Evolutionary conservation across 1,284 basidiomycete genomes (phyloP).

Genomic region (Peniophora sp.): DNA sequence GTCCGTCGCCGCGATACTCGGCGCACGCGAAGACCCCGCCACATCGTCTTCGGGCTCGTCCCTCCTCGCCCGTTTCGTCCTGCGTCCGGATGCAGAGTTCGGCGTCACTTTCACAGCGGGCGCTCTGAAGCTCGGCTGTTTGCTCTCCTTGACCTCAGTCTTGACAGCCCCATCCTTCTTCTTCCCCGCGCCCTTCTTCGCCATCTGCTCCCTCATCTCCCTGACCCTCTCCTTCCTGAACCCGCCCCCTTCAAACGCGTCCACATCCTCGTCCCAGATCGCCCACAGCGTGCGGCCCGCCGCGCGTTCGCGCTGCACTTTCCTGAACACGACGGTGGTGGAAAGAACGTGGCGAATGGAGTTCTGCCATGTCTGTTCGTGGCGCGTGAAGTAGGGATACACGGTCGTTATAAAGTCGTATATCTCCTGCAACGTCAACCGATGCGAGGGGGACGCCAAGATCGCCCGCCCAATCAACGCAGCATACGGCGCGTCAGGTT

Average conservation of each 20-base stretch:
- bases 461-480: constrained; percentile 95
- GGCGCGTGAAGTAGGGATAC: constrained; percentile 88
- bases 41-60: constrained; percentile 1
- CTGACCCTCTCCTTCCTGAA: constrained; percentile 65
- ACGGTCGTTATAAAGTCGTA: constrained; percentile 94
- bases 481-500: constrained; percentile 86
- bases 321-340: constrained; percentile 74
- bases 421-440: constrained; percentile 90
- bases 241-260: constrained; percentile 62
- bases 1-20: no score
- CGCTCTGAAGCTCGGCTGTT: no score
- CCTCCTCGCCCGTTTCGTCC: constrained; percentile 44
- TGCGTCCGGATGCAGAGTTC: constrained; percentile 21
- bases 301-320: constrained; percentile 56
- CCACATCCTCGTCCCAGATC: constrained; percentile 63
- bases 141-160: no score
- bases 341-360: constrained; percentile 83
- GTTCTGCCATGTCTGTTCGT: constrained; percentile 95
- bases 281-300: constrained; percentile 72
- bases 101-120: constrained; percentile 20
- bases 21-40: no score
- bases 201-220: constrained; percentile 45
- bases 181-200: constrained; percentile 18
- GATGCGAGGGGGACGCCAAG: constrained; percentile 74
- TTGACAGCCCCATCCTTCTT: constrained; percentile 14